Evolutionary conservation across 2,329 filamentous ascomycete genomes (phyloP).

Genomic region (Bipolaris cookei): DNA sequence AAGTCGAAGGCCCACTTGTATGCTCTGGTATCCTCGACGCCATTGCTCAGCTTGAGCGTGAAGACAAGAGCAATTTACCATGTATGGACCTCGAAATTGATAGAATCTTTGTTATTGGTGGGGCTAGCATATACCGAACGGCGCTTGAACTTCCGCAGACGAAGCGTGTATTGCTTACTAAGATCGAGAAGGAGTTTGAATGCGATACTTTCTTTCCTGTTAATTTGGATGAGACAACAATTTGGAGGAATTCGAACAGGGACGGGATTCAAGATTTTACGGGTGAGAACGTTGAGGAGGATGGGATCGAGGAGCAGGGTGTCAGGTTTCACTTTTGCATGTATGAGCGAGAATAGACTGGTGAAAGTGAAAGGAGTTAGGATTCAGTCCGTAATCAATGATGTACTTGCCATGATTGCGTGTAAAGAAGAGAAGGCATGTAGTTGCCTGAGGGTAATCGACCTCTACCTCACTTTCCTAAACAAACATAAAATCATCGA

Average conservation of each 20-base stretch:
- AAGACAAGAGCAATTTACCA: conserved; percentile 1
- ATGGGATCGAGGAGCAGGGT: conserved; percentile 66
- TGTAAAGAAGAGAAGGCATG: not conserved
- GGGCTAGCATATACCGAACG: conserved; percentile 80
- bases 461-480: not conserved
- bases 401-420: not conserved
- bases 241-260: conserved; percentile 63
- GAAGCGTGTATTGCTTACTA: conserved; percentile 71
- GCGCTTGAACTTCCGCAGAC: conserved; percentile 67
- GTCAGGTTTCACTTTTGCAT: conserved; percentile 74
- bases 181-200: conserved; percentile 71
- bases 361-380: not conserved
- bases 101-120: conserved; percentile 83
- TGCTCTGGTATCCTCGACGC: conserved; percentile 59
- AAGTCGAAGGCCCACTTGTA: conserved; percentile 57
- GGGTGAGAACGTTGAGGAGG: conserved; percentile 67
- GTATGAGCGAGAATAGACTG: conserved; percentile 59
- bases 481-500: not conserved
- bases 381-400: not conserved
- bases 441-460: not conserved
- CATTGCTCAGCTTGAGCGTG: conserved; percentile 9
- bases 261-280: conserved; percentile 67
- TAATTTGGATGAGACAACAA: conserved; percentile 54
- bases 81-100: conserved; percentile 14
- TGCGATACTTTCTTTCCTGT: conserved; percentile 78